Evolutionary conservation across 176 grass and related monocot genomes (phyloP).

Genomic region (Metroxylon sagu): DNA sequence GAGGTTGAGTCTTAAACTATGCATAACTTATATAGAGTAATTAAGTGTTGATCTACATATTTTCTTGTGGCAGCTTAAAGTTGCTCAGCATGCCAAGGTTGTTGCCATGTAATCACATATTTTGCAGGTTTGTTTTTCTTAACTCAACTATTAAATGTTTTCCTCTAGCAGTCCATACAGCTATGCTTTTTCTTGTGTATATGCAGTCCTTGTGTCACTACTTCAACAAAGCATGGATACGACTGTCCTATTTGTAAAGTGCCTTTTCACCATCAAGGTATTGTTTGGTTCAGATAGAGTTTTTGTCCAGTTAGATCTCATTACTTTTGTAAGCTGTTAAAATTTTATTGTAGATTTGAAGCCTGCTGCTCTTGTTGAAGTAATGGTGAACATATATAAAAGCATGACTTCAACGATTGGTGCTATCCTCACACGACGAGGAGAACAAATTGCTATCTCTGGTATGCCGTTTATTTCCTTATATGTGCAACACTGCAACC

Average conservation of each 20-base stretch:
- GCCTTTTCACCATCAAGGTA: constrained; percentile 57
- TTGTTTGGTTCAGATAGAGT: background rate
- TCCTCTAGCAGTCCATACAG: no score
- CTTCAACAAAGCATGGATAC: constrained; percentile 28
- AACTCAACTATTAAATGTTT: no score
- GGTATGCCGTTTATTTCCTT: constrained; percentile 25
- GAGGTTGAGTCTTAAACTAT: no score
- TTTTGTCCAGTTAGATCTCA: background rate
- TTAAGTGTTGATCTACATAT: background rate
- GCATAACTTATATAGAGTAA: background rate
- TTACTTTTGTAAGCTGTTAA: background rate
- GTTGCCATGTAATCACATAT: constrained; percentile 79
- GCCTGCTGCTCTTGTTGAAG: constrained; percentile 47
- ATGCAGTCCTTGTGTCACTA: constrained; percentile 49
- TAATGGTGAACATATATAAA: constrained; percentile 66
- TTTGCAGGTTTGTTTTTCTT: constrained; percentile 48
- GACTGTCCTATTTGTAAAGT: constrained; percentile 73
- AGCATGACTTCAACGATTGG: constrained; percentile 60
- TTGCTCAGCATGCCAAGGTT: constrained; percentile 60
- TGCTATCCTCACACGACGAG: constrained; percentile 36
- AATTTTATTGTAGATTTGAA: constrained; percentile 27
- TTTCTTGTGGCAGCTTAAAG: constrained; percentile 47
- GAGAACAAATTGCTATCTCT: constrained; percentile 29
- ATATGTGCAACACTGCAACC: no score
- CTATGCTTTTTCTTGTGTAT: constrained; percentile 1